Evolutionary conservation across 2,329 filamentous ascomycete genomes (phyloP).

Genomic region (Neofusicoccum cordaticola): DNA sequence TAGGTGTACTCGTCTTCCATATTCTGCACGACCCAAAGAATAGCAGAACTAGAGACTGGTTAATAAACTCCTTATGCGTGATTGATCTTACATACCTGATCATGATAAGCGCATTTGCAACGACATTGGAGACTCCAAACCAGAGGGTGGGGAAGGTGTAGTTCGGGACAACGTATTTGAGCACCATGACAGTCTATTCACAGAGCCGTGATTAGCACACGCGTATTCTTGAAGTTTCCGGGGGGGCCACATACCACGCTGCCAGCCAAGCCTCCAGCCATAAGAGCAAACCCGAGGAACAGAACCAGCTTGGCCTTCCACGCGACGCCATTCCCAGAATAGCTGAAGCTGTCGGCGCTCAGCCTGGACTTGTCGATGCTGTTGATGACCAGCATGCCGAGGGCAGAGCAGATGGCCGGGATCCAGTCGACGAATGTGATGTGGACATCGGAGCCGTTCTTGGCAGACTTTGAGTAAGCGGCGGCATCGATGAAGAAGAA

Average conservation of each 20-base stretch:
- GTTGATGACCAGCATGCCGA: constrained; percentile 72
- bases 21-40: constrained; percentile 69
- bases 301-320: constrained; percentile 68
- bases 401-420: constrained; percentile 65
- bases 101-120: constrained; percentile 65
- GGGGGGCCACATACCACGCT: constrained; percentile 51
- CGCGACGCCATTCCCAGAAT: constrained; percentile 63
- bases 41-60: constrained; percentile 51
- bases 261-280: constrained; percentile 66
- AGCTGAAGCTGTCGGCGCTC: constrained; percentile 62
- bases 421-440: constrained; percentile 72
- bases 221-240: background rate
- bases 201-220: background rate
- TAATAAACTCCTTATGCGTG: constrained; percentile 20
- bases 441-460: constrained; percentile 61
- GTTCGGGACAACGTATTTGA: constrained; percentile 63
- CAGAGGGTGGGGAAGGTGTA: constrained; percentile 62
- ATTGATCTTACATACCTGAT: constrained; percentile 53
- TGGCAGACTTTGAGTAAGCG: constrained; percentile 59
- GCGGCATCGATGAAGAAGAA: constrained; percentile 68
- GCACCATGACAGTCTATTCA: constrained; percentile 58
- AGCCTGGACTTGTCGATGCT: constrained; percentile 67
- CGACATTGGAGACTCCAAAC: constrained; percentile 65
- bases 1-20: constrained; percentile 73
- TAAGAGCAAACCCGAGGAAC: constrained; percentile 66